phyloP scores from a whole-genome alignment of 2,329 filamentous ascomycete species.

The Elsinoe necatrix region DNA sequence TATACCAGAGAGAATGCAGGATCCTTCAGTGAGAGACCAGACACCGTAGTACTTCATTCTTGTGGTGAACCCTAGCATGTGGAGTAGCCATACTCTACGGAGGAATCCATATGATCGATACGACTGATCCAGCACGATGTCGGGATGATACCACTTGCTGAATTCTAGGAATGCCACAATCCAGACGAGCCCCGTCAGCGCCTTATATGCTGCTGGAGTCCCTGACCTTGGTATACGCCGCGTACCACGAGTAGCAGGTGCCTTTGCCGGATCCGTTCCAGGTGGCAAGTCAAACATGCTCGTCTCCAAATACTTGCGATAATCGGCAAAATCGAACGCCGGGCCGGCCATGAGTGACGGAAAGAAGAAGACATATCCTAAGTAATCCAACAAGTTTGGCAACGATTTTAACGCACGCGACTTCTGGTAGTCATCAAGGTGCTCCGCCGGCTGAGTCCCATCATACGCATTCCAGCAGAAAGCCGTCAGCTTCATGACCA shows the following conservation, averaged over 20 bases:
- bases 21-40: constrained; percentile 86
- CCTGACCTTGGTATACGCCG: constrained; percentile 87
- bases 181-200: constrained; percentile 65
- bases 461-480: constrained; percentile 99
- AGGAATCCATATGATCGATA: constrained; percentile 62
- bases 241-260: constrained; percentile 77
- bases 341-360: constrained; percentile 82
- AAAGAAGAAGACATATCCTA: constrained; percentile 92
- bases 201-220: constrained; percentile 73
- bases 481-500: constrained; percentile 93
- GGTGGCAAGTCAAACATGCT: constrained; percentile 85
- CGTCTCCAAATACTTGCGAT: constrained; percentile 84
- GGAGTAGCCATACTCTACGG: constrained; percentile 66
- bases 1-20: constrained; percentile 86
- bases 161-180: constrained; percentile 70
- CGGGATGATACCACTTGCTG: constrained; percentile 55
- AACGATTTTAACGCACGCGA: constrained; percentile 68
- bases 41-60: constrained; percentile 95
- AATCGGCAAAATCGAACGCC: constrained; percentile 90
- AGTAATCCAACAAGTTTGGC: constrained; percentile 69
- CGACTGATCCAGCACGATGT: constrained; percentile 54
- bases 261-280: constrained; percentile 74
- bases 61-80: constrained; percentile 74
- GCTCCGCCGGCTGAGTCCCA: constrained; percentile 66
- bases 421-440: constrained; percentile 80